Conservation (phyloP, 768 basidiomycete species). For the Hygrocybe punicea region DNA sequence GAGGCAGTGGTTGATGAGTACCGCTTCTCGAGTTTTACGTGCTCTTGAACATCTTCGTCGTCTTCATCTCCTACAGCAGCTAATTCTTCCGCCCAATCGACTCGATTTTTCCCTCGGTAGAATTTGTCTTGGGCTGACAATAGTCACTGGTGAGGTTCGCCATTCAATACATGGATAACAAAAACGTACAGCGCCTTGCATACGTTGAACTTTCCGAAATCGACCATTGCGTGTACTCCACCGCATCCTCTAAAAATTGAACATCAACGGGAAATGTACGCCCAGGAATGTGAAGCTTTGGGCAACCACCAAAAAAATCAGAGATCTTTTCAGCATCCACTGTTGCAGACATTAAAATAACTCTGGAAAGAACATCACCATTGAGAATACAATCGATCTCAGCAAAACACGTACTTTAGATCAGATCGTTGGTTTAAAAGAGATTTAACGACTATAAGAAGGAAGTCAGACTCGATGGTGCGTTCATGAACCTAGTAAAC, state of each 20-base stretch:
- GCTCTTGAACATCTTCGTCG: slow-evolving; percentile 45
- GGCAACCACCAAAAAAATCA: slow-evolving; percentile 80
- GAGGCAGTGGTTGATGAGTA: slow-evolving; percentile 72
- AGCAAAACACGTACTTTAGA: slow-evolving; percentile 58
- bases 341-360: slow-evolving; percentile 96
- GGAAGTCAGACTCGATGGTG: slow-evolving; percentile 95
- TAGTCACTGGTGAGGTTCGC: slow-evolving; percentile 1
- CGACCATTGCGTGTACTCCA: slow-evolving; percentile 76
- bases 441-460: slow-evolving; percentile 88
- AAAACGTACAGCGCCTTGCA: slow-evolving; percentile 59
- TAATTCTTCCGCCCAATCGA: slow-evolving; percentile 80
- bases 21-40: slow-evolving; percentile 64
- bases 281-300: slow-evolving; percentile 84
- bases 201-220: slow-evolving; percentile 80
- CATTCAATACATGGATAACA: not conserved
- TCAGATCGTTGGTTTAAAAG: slow-evolving; percentile 72
- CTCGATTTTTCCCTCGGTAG: slow-evolving; percentile 54
- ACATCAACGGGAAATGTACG: slow-evolving; percentile 91
- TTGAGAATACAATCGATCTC: not conserved
- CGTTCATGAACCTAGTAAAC: slow-evolving; percentile 82
- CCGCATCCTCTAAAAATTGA: slow-evolving; percentile 85
- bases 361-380: slow-evolving; percentile 40
- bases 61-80: slow-evolving; percentile 65
- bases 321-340: slow-evolving; percentile 90
- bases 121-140: slow-evolving; percentile 58